Evolutionary conservation across 768 basidiomycete species (phyloP), one percentile per base, ranked within the genome.

Genomic region (Rhodotorula taiwanensis): DNA sequence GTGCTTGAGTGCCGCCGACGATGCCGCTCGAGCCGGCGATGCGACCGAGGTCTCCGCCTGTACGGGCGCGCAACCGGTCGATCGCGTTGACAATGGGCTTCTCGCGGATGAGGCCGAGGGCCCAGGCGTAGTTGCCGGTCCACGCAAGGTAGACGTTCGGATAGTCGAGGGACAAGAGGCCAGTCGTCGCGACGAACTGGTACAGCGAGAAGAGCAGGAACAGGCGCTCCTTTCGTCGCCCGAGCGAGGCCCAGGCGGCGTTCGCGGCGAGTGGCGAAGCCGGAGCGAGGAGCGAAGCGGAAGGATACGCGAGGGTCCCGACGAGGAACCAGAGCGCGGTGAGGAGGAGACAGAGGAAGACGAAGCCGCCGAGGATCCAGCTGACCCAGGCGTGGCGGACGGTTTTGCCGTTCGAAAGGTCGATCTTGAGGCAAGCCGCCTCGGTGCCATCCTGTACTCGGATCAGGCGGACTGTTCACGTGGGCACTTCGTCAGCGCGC

Each of bases 361-460:
- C 72, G 36, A 88, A 75, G 25, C 79, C 84, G 28, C 83, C 87
- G 13, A 87, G 86, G 2, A 82, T 78, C 87, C 89, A 94, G 70
- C 84, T 81, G 18, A 90, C 92, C 20, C 82, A 82, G 16, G 78
- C 74, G 74, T 88, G 88, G 62, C 83, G 83, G 1, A 84, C 81
- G 1, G 91, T 88, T 82, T 85, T 85, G 15, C 93, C 93, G 74
- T 99, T 99, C 23, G 89, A 86, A 16, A 97, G 79, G 4, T 91
- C 93, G 23, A 91, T 83, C 75, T 93, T 90, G 13, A 99, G 81
- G 71, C 94, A 99, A 0, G 91, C 89, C 56, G 86, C 88, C 65
- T 88, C 79, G 13, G 83, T 74, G 52, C 86, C 47, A 45, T 64
- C 60, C 23, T 36, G 20, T 4, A 59, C 60, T 8, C 57, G 56